Percentiles rank a stretch among this genome's conserved stretches.
Conservation (phyloP, 306 rosid genomes). For the Inga leiocalycina region DNA sequence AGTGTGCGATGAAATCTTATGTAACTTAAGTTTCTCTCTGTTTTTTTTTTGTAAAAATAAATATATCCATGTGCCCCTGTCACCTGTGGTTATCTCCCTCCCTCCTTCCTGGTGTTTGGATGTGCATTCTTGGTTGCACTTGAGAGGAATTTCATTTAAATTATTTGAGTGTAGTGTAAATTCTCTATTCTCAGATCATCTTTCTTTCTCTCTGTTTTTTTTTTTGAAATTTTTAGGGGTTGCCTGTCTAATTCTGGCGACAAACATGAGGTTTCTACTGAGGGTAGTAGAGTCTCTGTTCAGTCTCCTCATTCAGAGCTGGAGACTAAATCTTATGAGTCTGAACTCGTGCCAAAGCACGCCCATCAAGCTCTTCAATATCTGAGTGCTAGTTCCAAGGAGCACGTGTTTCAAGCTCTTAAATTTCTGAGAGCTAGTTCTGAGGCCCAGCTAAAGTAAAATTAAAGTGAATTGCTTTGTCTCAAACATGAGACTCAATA, state of each 20-base stretch:
- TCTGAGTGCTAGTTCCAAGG: slow-evolving; percentile 1
- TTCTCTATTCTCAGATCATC: not conserved
- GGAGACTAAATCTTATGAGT: slow-evolving; percentile 43
- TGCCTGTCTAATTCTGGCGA: slow-evolving; percentile 54
- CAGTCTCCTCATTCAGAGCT: slow-evolving; percentile 38
- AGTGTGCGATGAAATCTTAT: not conserved
- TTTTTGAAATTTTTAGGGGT: slow-evolving; percentile 42
- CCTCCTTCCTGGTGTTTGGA: not conserved
- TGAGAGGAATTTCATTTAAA: not conserved
- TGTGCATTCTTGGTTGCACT: not conserved
- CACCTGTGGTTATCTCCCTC: not conserved
- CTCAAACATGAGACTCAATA: not conserved
- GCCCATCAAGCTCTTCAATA: slow-evolving; percentile 62
- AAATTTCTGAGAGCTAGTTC: not conserved
- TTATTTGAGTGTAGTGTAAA: not conserved
- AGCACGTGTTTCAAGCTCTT: slow-evolving; percentile 56
- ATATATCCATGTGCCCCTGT: not conserved
- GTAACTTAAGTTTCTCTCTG: not conserved
- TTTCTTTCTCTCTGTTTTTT: not conserved
- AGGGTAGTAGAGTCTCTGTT: slow-evolving; percentile 35
- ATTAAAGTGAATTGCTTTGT: not conserved
- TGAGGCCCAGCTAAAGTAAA: slow-evolving; percentile 67
- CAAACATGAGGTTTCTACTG: slow-evolving; percentile 28
- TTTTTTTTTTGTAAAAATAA: not conserved
- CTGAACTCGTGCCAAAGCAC: slow-evolving; percentile 53